These are phyloP conservation scores for Saccharomycopsis sp. DNA, from an alignment of 805 yeast species.

Conservation along the genomic window DNA sequence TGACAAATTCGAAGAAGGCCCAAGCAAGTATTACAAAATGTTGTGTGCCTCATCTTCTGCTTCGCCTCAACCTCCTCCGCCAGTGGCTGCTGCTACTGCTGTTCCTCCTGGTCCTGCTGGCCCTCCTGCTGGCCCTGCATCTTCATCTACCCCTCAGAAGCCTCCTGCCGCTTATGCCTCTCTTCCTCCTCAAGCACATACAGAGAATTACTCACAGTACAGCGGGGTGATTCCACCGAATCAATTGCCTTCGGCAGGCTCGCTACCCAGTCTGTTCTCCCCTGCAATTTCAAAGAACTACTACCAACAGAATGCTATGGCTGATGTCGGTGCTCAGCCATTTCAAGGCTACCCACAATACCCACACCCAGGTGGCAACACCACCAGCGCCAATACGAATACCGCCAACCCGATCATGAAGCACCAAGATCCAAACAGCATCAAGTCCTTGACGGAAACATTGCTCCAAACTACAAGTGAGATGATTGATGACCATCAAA, in stretches of 20 bases:
- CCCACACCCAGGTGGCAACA: too few relatives aligned
- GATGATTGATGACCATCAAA: slow-evolving; percentile 19
- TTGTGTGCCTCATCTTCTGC: neutral
- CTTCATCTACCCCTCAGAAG: neutral
- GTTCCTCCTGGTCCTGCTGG: neutral
- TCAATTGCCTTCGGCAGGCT: slow-evolving; percentile 8
- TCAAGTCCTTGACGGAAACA: slow-evolving; percentile 14
- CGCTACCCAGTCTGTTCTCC: slow-evolving; percentile 6
- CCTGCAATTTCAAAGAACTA: too few relatives aligned
- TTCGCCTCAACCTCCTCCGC: slow-evolving; percentile 3
- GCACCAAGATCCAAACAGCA: slow-evolving; percentile 1
- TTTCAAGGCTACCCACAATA: neutral
- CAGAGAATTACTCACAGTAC: neutral
- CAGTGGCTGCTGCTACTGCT: neutral
- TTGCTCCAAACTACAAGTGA: slow-evolving; percentile 17
- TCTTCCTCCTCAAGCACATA: neutral
- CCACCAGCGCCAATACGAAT: too few relatives aligned
- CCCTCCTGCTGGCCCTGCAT: slow-evolving; percentile 3
- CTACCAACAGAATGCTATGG: too few relatives aligned
- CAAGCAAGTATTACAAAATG: slow-evolving; percentile 34
- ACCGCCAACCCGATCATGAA: too few relatives aligned
- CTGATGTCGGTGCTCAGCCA: too few relatives aligned
- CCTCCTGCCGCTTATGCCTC: neutral
- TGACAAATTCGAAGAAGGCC: slow-evolving; percentile 38
- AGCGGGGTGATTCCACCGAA: slow-evolving; percentile 3